Percentiles rank a stretch among this genome's conserved stretches.
These are phyloP conservation scores for Pleurotus pulmonarius DNA, from an alignment of 768 basidiomycete species.

Conservation along the genomic window DNA sequence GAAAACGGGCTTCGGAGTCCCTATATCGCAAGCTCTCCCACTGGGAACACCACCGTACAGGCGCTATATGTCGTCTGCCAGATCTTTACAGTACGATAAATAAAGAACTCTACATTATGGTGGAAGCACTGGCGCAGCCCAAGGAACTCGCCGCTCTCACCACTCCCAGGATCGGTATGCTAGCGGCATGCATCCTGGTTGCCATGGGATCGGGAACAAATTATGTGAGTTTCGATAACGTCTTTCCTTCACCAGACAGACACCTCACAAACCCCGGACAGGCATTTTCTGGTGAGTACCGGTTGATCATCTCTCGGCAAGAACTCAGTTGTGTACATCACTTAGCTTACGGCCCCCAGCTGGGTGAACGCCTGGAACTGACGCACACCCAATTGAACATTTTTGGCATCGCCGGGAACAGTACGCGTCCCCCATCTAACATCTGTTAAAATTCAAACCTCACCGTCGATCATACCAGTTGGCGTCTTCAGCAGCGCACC, in stretches of 20 bases:
- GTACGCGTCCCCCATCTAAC: conserved; percentile 33
- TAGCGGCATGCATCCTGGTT: conserved; percentile 56
- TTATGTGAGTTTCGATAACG: conserved; percentile 50
- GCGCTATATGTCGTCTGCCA: too few species aligned
- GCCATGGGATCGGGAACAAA: conserved; percentile 68
- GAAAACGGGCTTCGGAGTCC: too few species aligned
- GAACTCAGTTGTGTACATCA: background rate
- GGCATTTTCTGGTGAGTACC: conserved; percentile 40
- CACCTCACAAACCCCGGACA: conserved; percentile 12
- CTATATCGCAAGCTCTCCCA: too few species aligned
- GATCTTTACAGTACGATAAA: too few species aligned
- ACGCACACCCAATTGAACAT: conserved; percentile 81
- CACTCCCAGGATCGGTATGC: conserved; percentile 39
- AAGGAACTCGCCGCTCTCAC: conserved; percentile 18
- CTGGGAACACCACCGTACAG: too few species aligned
- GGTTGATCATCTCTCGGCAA: background rate
- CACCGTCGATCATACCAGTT: conserved; percentile 28
- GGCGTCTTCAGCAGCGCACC: conserved; percentile 79
- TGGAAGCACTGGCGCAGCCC: too few species aligned
- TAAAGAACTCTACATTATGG: too few species aligned
- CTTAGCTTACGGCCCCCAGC: conserved; percentile 81
- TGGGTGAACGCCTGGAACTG: conserved; percentile 71
- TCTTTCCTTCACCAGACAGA: background rate
- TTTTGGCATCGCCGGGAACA: conserved; percentile 70
- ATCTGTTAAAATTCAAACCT: background rate